Evolutionary conservation across 2,329 filamentous ascomycete genomes (phyloP), one percentile per base, ranked within the genome.

Genomic region (Ceratocystis cubensis): DNA sequence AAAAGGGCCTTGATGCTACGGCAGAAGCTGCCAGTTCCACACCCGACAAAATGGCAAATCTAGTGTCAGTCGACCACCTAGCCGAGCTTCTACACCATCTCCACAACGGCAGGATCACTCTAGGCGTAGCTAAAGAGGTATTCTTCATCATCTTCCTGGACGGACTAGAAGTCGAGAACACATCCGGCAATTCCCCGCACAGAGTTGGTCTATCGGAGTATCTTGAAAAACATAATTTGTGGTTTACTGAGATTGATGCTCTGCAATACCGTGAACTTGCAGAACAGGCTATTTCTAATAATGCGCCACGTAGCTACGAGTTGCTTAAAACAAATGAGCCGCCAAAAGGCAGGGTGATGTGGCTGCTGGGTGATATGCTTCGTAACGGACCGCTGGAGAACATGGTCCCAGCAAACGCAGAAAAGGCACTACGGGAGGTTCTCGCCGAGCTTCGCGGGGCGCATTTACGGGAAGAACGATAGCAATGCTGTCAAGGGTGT

Each of bases 301-400:
- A 80, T 0, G 75, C 76, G 67, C 74, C 81, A 0, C 69, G 84
- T 22, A 61, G 62, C 17, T 66, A 73, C 50, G 80, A 77, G 0
- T 69, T 82, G 5, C 72, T 75, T 28, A 78, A 76, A 0, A 79
- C 84, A 69, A 76, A 79, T 0, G 76, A 77, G 67, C 74, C 81
- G 0, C 82, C 82, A 0, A 77, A 81, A 67, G 82, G 83, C 0
- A 85, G 84, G 74, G 77, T 85, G 59, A 84, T 84, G 82, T 84
- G 79, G 70, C 75, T 85, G 1, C 79, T 85, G 4, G 83, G 83
- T 22, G 82, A 80, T 73, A 81, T 85, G 80, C 80, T 85, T 75
- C 76, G 77, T 3, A 71, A 78, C 1, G 83, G 82, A 0, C 77
- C 78, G 2, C 78, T 82, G 57, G 81, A 83, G 71, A 75, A 80